These are phyloP conservation scores for Heterobasidion annosum DNA, from an alignment of 1,284 basidiomycete genomes.

Conservation along the genomic window DNA sequence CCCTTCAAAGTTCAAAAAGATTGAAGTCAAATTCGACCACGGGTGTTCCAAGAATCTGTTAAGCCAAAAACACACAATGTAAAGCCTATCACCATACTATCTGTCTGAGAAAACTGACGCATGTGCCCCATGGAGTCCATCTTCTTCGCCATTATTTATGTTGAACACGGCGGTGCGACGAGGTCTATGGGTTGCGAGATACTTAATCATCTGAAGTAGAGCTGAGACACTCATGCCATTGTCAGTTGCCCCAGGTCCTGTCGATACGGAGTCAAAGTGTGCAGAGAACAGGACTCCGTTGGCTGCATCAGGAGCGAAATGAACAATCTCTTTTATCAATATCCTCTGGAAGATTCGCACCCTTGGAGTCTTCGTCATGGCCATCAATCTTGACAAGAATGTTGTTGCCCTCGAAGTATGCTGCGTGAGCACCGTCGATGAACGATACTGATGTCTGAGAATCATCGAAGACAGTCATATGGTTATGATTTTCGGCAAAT, in stretches of 20 bases:
- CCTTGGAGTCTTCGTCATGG: slow-evolving; percentile 19
- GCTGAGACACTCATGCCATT: slow-evolving; percentile 69
- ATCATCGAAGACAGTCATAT: slow-evolving; percentile 47
- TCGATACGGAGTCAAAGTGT: slow-evolving; percentile 75
- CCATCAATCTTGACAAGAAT: slow-evolving; percentile 65
- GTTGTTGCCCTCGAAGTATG: slow-evolving; percentile 69
- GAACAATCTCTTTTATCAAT: slow-evolving; percentile 12
- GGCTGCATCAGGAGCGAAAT: not conserved
- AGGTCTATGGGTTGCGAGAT: slow-evolving; percentile 44
- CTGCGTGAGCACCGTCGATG: slow-evolving; percentile 19
- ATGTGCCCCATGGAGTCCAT: slow-evolving; percentile 63
- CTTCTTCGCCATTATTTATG: slow-evolving; percentile 78
- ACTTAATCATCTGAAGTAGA: slow-evolving; percentile 54
- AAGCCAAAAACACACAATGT: slow-evolving; percentile 1
- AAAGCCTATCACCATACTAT: not conserved
- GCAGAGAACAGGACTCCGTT: slow-evolving; percentile 66
- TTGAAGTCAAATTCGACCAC: slow-evolving; percentile 55
- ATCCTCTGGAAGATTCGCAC: slow-evolving; percentile 4
- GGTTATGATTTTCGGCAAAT: slow-evolving; percentile 31
- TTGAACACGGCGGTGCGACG: slow-evolving; percentile 64
- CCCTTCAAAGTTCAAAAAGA: slow-evolving; percentile 75
- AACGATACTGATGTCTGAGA: slow-evolving; percentile 49
- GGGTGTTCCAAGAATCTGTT: slow-evolving; percentile 60
- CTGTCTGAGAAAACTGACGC: slow-evolving; percentile 29
- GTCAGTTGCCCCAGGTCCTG: slow-evolving; percentile 67